Conservation (phyloP, 345 rosid genomes). For the Aethionema arabicum region DNA sequence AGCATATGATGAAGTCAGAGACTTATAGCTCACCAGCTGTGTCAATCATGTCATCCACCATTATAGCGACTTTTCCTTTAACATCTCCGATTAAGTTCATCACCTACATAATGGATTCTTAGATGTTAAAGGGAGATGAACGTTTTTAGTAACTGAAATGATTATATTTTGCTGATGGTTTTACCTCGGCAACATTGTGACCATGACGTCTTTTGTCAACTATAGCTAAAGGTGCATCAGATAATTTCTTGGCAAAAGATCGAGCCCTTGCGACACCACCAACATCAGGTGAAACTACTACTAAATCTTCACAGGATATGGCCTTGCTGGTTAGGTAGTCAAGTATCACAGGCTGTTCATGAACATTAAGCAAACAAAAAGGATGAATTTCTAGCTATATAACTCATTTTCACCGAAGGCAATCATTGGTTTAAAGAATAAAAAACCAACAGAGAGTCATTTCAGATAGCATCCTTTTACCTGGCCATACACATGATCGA, state of each 20-base stretch:
- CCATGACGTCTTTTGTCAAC: slow-evolving; percentile 97
- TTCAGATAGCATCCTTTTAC: slow-evolving; percentile 38
- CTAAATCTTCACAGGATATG: slow-evolving; percentile 81
- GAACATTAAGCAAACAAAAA: slow-evolving; percentile 12
- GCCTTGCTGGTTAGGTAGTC: slow-evolving; percentile 96
- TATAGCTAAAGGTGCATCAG: slow-evolving; percentile 96
- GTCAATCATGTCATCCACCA: slow-evolving; percentile 99
- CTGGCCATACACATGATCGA: slow-evolving; percentile 97
- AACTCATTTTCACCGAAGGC: neutral
- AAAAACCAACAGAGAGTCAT: neutral
- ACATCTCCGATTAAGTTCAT: slow-evolving; percentile 98
- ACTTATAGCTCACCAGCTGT: slow-evolving; percentile 71
- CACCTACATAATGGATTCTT: slow-evolving; percentile 51
- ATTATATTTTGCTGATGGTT: neutral
- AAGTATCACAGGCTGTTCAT: slow-evolving; percentile 83
- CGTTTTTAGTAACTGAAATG: neutral
- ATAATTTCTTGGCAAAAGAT: slow-evolving; percentile 87
- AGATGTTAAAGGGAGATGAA: neutral
- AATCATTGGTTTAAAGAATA: neutral
- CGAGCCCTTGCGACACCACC: slow-evolving; percentile 99
- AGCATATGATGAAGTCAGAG: slow-evolving; percentile 3
- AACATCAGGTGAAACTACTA: slow-evolving; percentile 98
- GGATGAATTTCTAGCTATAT: neutral
- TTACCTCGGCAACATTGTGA: slow-evolving; percentile 96
- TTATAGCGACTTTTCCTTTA: slow-evolving; percentile 92